Conservation (phyloP, 352 stramenopile genomes). For the Peronospora farinosa region DNA sequence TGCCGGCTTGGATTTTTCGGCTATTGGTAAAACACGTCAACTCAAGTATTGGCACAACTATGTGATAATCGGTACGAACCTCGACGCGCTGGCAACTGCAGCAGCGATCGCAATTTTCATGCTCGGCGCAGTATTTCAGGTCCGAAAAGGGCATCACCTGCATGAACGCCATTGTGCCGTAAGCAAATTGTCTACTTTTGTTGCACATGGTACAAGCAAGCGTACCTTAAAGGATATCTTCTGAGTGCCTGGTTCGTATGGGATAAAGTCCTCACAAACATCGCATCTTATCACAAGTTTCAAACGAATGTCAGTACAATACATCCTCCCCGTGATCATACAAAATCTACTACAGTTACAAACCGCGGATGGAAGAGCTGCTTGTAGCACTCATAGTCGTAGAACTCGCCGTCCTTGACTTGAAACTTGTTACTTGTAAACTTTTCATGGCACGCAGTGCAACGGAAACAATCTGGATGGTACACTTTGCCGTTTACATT, state of each 20-base stretch:
- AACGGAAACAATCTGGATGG: constrained; percentile 48
- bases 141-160: constrained; percentile 62
- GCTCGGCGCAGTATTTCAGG: constrained; percentile 50
- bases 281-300: constrained; percentile 36
- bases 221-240: constrained; percentile 54
- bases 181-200: not conserved
- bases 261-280: constrained; percentile 55
- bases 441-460: constrained; percentile 33
- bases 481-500: constrained; percentile 39
- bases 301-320: constrained; percentile 4
- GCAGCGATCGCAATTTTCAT: constrained; percentile 60
- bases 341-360: constrained; percentile 1
- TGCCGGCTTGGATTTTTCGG: constrained; percentile 28
- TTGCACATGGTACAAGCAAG: not conserved
- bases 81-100: constrained; percentile 70
- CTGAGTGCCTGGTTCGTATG: constrained; percentile 36
- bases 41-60: not conserved
- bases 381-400: constrained; percentile 61
- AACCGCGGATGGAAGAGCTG: constrained; percentile 57
- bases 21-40: constrained; percentile 5
- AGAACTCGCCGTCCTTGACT: constrained; percentile 52
- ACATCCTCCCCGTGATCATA: not conserved
- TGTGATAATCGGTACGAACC: constrained; percentile 18
- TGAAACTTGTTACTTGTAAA: constrained; percentile 43
- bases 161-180: constrained; percentile 1